A percentile compares a stretch with the other conserved stretches of the same genome.
Evolutionary conservation across 2,329 filamentous ascomycete genomes (phyloP).

Genomic region (Neurospora sp.): DNA sequence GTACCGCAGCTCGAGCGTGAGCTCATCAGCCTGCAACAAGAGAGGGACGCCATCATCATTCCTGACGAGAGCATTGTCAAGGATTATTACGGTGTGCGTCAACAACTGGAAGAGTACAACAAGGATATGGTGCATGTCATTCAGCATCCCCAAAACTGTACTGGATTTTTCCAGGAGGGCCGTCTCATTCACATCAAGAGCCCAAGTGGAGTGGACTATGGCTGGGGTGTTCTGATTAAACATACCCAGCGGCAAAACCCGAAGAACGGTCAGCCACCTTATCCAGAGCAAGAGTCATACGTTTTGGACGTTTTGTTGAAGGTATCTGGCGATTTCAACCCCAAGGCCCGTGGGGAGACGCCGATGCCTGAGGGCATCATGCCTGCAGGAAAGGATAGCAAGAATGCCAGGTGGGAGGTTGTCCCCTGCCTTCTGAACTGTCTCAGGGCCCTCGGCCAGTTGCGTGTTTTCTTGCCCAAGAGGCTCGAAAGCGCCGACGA

Average conservation of each 20-base stretch:
- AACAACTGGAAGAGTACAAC: constrained; percentile 73
- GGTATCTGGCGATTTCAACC: constrained; percentile 39
- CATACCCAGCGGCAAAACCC: constrained; percentile 54
- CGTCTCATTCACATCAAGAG: constrained; percentile 81
- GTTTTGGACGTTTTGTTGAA: constrained; percentile 74
- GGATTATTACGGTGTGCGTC: constrained; percentile 85
- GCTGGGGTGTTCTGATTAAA: constrained; percentile 85
- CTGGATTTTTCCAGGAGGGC: constrained; percentile 79
- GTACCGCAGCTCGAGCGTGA: constrained; percentile 79
- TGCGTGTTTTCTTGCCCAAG: constrained; percentile 73
- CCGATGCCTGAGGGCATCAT: constrained; percentile 58
- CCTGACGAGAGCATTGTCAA: constrained; percentile 80
- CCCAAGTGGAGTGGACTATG: constrained; percentile 67
- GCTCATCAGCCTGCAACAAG: constrained; percentile 65
- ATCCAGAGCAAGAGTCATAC: constrained; percentile 65
- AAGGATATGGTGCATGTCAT: constrained; percentile 89
- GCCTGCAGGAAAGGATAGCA: constrained; percentile 52
- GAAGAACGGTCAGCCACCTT: constrained; percentile 59
- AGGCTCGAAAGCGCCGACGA: constrained; percentile 62
- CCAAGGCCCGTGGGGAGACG: constrained; percentile 22
- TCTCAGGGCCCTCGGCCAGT: constrained; percentile 73
- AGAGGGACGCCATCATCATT: constrained; percentile 65
- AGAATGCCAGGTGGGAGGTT: constrained; percentile 65
- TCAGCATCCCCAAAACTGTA: constrained; percentile 78
- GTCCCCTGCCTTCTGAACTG: constrained; percentile 82